These are phyloP conservation scores for Baudoinia panamericana DNA, from an alignment of 495 filamentous ascomycete species.

Conservation along the genomic window DNA sequence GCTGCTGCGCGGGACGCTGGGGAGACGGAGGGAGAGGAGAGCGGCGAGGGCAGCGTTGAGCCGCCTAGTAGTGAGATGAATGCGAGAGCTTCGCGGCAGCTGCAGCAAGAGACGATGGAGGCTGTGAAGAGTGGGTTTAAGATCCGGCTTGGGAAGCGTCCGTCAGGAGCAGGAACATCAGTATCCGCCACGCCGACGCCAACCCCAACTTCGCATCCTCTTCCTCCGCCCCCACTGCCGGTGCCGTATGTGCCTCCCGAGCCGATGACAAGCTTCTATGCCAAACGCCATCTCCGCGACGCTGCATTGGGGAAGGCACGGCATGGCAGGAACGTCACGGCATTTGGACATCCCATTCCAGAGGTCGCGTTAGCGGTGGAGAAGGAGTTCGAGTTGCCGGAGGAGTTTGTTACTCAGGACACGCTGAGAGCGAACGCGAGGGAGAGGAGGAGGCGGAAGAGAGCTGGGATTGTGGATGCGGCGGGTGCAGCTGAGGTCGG, in stretches of 20 bases:
- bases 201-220: constrained; percentile 6
- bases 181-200: constrained; percentile 7
- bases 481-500: too few relatives aligned
- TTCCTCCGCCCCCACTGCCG: constrained; percentile 20
- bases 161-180: constrained; percentile 25
- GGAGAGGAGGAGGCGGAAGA: constrained; percentile 35
- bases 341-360: constrained; percentile 76
- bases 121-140: constrained; percentile 18
- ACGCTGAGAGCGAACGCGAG: constrained; percentile 51
- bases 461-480: constrained; percentile 20
- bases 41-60: constrained; percentile 33
- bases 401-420: constrained; percentile 54
- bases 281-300: constrained; percentile 61
- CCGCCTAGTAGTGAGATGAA: constrained; percentile 60
- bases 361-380: constrained; percentile 54
- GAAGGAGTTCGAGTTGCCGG: constrained; percentile 60
- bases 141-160: constrained; percentile 3
- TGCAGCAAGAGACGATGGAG: constrained; percentile 54
- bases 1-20: constrained; percentile 33
- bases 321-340: constrained; percentile 40
- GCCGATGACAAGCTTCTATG: constrained; percentile 77
- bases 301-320: constrained; percentile 53
- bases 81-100: constrained; percentile 55
- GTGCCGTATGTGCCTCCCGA: constrained; percentile 27
- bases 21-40: constrained; percentile 31